phyloP scores from a whole-genome alignment of 2,329 filamentous ascomycete species.

The Aureobasidium namibiae region DNA sequence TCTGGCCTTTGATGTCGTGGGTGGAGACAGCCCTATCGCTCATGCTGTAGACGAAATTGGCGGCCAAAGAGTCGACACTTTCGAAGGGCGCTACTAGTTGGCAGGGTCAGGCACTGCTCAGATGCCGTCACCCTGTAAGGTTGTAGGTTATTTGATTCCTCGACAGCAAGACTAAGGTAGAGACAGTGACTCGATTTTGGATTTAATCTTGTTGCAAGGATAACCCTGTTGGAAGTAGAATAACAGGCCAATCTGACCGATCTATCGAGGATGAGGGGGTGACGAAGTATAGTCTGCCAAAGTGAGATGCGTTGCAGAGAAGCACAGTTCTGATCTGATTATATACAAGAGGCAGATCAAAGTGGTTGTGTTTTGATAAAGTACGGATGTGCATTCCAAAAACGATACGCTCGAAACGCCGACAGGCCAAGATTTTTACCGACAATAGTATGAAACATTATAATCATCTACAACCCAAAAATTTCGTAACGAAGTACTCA shows the following conservation, averaged over 20 bases:
- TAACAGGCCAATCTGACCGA: too few relatives aligned
- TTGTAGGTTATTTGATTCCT: not conserved
- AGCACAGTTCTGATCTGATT: too few relatives aligned
- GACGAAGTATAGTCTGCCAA: too few relatives aligned
- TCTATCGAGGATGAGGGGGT: too few relatives aligned
- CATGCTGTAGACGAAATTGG: slow-evolving; percentile 34
- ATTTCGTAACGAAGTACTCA: not conserved
- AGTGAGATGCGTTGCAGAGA: not conserved
- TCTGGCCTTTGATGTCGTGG: slow-evolving; percentile 37
- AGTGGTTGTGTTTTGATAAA: not conserved
- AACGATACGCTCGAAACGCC: not conserved
- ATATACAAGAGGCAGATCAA: not conserved
- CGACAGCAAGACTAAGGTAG: too few relatives aligned
- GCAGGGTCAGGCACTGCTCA: not conserved
- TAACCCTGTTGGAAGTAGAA: not conserved
- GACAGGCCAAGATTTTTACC: not conserved
- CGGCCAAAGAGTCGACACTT: slow-evolving; percentile 28
- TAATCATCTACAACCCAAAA: slow-evolving; percentile 2
- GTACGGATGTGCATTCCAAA: not conserved
- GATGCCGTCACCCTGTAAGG: not conserved
- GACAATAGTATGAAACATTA: slow-evolving; percentile 1
- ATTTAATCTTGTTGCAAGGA: too few relatives aligned
- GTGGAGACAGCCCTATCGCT: slow-evolving; percentile 30
- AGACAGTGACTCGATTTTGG: not conserved
- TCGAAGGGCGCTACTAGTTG: slow-evolving; percentile 26